Percentiles rank a stretch among this genome's conserved stretches.
Evolutionary conservation across 2,329 filamentous ascomycete genomes (phyloP).

Genomic region (Fusarium ambrosium): DNA sequence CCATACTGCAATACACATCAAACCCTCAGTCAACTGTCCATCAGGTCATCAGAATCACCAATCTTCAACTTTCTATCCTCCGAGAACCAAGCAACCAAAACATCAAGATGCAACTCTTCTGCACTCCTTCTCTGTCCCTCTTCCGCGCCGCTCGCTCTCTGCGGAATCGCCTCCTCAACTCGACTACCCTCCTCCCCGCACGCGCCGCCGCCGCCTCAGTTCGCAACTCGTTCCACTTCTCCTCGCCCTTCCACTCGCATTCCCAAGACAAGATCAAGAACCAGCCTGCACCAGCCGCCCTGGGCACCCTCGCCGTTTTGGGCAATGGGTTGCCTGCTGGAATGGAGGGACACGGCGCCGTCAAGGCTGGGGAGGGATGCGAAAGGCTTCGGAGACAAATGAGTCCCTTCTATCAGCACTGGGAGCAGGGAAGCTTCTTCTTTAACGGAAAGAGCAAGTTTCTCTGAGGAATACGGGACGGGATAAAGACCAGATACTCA

Average conservation of each 20-base stretch:
- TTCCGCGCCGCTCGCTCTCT: constrained; percentile 36
- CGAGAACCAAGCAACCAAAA: neutral
- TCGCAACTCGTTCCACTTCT: constrained; percentile 41
- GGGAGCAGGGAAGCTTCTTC: constrained; percentile 36
- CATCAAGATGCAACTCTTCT: constrained; percentile 41
- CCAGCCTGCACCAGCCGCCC: constrained; percentile 37
- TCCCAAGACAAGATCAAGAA: constrained; percentile 41
- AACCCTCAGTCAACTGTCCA: neutral
- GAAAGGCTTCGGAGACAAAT: constrained; percentile 39
- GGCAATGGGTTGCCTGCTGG: constrained; percentile 31
- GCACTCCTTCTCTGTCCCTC: constrained; percentile 38
- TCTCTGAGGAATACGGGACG: constrained; percentile 1
- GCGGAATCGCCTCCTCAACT: constrained; percentile 40
- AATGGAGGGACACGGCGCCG: constrained; percentile 25
- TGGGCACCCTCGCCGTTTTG: constrained; percentile 43
- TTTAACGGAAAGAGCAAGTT: constrained; percentile 29
- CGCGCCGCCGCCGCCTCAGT: constrained; percentile 42
- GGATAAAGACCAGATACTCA: neutral
- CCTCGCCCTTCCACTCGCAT: constrained; percentile 29
- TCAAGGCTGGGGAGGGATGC: constrained; percentile 32
- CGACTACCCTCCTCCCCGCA: constrained; percentile 36
- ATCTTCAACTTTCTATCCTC: neutral
- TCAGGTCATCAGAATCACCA: constrained; percentile 1
- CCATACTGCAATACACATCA: neutral
- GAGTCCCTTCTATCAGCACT: constrained; percentile 42